Base-by-base conservation (phyloP, 2,329 filamentous ascomycete species). In the Sarocladium kiliense region DNA sequence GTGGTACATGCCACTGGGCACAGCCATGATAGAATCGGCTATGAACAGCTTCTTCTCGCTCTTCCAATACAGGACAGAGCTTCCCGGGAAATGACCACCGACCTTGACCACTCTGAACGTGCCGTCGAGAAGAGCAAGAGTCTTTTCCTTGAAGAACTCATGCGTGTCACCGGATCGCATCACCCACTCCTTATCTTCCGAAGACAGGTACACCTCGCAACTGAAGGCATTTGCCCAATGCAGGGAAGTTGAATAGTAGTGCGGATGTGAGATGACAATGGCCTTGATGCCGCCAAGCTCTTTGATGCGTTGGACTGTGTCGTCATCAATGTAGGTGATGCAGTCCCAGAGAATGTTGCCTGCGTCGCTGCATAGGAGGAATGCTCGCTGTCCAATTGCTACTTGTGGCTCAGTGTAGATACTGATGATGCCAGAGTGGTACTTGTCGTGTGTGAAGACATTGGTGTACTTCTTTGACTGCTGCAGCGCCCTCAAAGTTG, bases 301-400 rank as follows among this genome's bases (percentile, higher is more conserved):
- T 5, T 79, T 75, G 62, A 93, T 82, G 55, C 69, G 66, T 1
- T 71, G 65, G 0, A 88, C 69, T 0, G 88, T 92, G 3, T 77
- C 77, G 1, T 78, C 70, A 65, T 92, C 87, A 2, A 94, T 72
- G 59, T 84, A 82, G 0, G 88, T 79, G 56, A 94, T 74, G 58
- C 87, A 84, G 68, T 94, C 90, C 89, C 89, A 95, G 1, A 94
- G 79, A 1, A 94, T 69, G 65, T 92, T 92, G 0, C 89, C 88
- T 0, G 68, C 57, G 0, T 80, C 74, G 0, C 87, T 89, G 51
- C 78, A 75, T 12, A 93, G 72, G 2, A 95, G 73, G 47, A 91
- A 78, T 19, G 85, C 85, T 30, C 89, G 79, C 69, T 94, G 86
- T 1, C 89, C 89, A 59, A 94, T 94, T 54, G 76, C 89, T 58